Evolutionary conservation across 805 yeast species (phyloP), one percentile per base, ranked within the genome.

Genomic region (Cyberlindnera meyerae): DNA sequence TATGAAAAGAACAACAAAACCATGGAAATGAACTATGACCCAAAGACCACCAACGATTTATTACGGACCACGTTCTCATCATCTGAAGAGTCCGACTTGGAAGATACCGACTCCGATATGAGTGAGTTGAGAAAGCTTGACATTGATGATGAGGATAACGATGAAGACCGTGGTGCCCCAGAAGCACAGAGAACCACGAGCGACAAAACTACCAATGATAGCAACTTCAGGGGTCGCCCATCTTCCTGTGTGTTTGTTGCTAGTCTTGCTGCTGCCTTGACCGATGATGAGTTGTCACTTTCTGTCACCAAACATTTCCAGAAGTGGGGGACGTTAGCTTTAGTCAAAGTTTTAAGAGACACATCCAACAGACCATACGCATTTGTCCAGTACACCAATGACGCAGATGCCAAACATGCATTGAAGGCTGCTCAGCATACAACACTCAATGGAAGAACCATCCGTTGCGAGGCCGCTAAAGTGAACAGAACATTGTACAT

Each of bases 221-320:
- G 27, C 6, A 26, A 44, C 4, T 55, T 58, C 33, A 62, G 72
- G 27, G 85, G 82, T 7, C 70, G 82, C 31, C 96, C 96, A 12
- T 80, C 95, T 0, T 77, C 94, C 1, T 85, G 95, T 60, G 83
- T 86, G 2, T 86, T 87, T 64, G 95, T 86, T 38, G 95, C 95
- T n/a, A 61, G 90, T 57, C 72, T 87, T 36, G 72, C 85, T 7
- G 71, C 89, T 0, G 60, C 66, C 28, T 61, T 71, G 33, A 57
- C 79, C 4, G 96, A 88, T 58, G 89, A 82, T 54, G 78, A 79
- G 31, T 67, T 88, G 37, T 74, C 82, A 52, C 56, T 69, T 22
- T 75, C 90, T 1, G 93, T 87, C 5, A 71, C 79, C 2, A 62
- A 70, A 24, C 87, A 77, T 53, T 86, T 88, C 48, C 60, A 65